Base-by-base conservation (phyloP, 2,329 filamentous ascomycete species). In the Gaeumannomyces tritici region DNA sequence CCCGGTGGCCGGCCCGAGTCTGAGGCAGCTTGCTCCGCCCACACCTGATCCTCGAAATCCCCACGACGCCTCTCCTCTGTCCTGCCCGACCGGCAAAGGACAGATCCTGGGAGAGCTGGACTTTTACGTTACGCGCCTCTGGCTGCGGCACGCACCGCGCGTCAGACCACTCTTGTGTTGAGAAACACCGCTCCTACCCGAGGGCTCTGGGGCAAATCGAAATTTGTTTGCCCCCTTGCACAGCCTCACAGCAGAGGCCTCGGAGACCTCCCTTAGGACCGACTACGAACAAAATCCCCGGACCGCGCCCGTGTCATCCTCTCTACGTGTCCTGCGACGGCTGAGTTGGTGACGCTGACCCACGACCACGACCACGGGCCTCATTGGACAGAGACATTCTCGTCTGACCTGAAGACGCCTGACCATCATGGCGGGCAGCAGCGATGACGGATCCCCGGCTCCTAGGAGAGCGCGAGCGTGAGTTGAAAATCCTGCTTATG, bases 321-420 rank as follows among this genome's bases (percentile, higher is more conserved):
- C 28, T 42, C n/a, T 28, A 24, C 42, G 24, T 56, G n/a, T 29
- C 5, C 28, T 27, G 26, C 26, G 21, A 29, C 47, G 59, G 59
- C 59, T 55, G 59, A 61, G 59, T 47, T 33, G 28, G 54, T 47
- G 60, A 42, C 31, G 60, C 60, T 61, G 60, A 61, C n/a, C n/a
- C n/a, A n/a, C n/a, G n/a, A n/a, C 54, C 60, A 28, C 18, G 55
- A 60, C 13, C n/a, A 29, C 11, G 29, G 29, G 26, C 55, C 55
- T 13, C 6, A 51, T 51, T 51, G 42, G 42, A 51, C 59, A 61
- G 59, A 61, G 27, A 54, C 27, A n/a, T 47, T 26, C 28, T 26
- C 27, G 35, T 21, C 18, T 5, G 56, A 55, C 33, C n/a, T 42
- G 54, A 35, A 29, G 33, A 61, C 51, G 54, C 4, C 58, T 26